These are phyloP conservation scores for Scytalidium lignicola DNA, from an alignment of 2,329 filamentous ascomycete genomes.

Conservation along the genomic window DNA sequence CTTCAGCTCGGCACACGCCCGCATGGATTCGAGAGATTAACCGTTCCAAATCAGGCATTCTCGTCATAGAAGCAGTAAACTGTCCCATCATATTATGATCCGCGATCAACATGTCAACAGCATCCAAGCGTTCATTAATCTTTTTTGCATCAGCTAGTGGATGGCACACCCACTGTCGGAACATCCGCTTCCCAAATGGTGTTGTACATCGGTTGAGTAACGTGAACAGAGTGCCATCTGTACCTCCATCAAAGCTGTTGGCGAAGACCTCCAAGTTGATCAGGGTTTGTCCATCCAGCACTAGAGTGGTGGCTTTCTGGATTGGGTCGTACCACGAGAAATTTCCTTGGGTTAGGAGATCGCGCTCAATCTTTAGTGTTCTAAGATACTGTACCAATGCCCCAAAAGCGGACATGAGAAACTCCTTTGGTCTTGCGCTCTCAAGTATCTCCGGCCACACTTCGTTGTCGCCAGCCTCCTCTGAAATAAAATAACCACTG, in stretches of 20 bases:
- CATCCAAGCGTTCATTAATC: constrained; percentile 92
- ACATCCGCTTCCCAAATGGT: constrained; percentile 92
- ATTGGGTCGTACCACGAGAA: constrained; percentile 93
- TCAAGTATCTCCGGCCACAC: constrained; percentile 72
- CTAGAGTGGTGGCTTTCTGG: constrained; percentile 77
- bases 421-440: constrained; percentile 69
- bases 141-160: constrained; percentile 79
- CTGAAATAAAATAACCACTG: constrained; percentile 69
- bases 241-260: constrained; percentile 82
- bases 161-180: constrained; percentile 96
- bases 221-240: constrained; percentile 81
- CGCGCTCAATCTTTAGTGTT: constrained; percentile 81
- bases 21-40: constrained; percentile 94
- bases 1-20: constrained; percentile 80
- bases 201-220: constrained; percentile 93
- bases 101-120: constrained; percentile 86
- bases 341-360: constrained; percentile 82
- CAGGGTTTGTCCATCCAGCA: constrained; percentile 91
- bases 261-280: constrained; percentile 98
- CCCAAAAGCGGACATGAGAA: constrained; percentile 86
- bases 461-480: constrained; percentile 47
- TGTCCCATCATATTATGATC: constrained; percentile 76
- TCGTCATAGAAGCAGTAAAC: constrained; percentile 81
- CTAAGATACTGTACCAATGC: constrained; percentile 83
- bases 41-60: constrained; percentile 89